These are phyloP conservation scores for Ophiobolus disseminans DNA, from an alignment of 2,329 filamentous ascomycete genomes.

Conservation along the genomic window DNA sequence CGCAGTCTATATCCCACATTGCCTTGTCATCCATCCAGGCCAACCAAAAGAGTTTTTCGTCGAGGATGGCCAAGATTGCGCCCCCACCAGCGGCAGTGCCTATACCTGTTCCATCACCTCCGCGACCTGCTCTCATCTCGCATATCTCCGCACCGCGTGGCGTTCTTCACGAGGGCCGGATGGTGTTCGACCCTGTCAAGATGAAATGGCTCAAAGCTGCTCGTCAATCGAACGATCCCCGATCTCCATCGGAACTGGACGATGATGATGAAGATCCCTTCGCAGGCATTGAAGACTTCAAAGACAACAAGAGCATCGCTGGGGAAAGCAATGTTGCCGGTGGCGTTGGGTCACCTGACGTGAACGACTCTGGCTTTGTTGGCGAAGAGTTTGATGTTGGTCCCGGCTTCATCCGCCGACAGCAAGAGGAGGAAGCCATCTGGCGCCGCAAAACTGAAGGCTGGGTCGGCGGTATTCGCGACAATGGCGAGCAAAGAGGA, in stretches of 20 bases:
- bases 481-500: conserved; percentile 51
- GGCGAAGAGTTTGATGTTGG: conserved; percentile 98
- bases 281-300: conserved; percentile 90
- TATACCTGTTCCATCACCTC: conserved; percentile 57
- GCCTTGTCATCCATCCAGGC: conserved; percentile 40
- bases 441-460: conserved; percentile 88
- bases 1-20: conserved; percentile 53
- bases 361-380: conserved; percentile 59
- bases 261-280: conserved; percentile 95
- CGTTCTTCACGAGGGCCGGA: conserved; percentile 93
- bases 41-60: conserved; percentile 51
- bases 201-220: conserved; percentile 95
- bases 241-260: conserved; percentile 65
- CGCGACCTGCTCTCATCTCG: conserved; percentile 81
- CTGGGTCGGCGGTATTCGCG: conserved; percentile 73
- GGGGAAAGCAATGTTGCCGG: conserved; percentile 32
- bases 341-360: conserved; percentile 24
- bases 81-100: conserved; percentile 54
- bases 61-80: conserved; percentile 42
- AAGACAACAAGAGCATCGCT: conserved; percentile 63
- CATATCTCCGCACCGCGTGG: conserved; percentile 83
- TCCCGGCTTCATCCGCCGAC: conserved; percentile 87
- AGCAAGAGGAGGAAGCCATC: conserved; percentile 87
- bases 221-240: conserved; percentile 43
- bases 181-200: conserved; percentile 95